Evolutionary conservation across 257 asterid genomes (phyloP).

Genomic region (Pogostemon cablin): DNA sequence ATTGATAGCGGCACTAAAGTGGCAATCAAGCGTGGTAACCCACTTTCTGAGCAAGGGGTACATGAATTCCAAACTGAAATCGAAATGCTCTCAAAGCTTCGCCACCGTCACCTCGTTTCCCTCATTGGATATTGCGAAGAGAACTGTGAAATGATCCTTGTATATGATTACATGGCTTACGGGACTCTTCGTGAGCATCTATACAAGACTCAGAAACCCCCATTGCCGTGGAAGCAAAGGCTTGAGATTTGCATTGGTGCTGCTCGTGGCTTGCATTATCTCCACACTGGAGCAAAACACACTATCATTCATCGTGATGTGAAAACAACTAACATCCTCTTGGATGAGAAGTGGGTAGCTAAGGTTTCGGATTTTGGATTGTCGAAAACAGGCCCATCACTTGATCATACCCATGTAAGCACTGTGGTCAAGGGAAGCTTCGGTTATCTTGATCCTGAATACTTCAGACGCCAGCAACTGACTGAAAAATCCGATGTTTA

Average conservation of each 20-base stretch:
- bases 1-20: conserved; percentile 85
- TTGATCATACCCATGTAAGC: conserved; percentile 89
- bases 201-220: conserved; percentile 85
- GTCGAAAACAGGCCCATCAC: conserved; percentile 85
- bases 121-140: conserved; percentile 89
- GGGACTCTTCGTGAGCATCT: conserved; percentile 92
- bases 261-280: conserved; percentile 89
- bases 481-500: conserved; percentile 86
- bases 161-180: conserved; percentile 84
- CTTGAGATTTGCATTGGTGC: conserved; percentile 90
- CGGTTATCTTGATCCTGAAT: conserved; percentile 92
- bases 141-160: conserved; percentile 89
- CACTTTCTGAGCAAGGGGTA: conserved; percentile 82
- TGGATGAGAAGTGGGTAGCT: conserved; percentile 92
- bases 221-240: conserved; percentile 90
- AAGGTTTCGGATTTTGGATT: conserved; percentile 89
- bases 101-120: conserved; percentile 88
- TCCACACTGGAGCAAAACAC: conserved; percentile 88
- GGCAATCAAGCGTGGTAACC: conserved; percentile 94
- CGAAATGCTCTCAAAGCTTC: conserved; percentile 93
- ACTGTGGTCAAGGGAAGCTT: conserved; percentile 86
- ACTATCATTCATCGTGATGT: conserved; percentile 92
- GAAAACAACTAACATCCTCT: conserved; percentile 87
- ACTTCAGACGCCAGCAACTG: conserved; percentile 83
- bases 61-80: conserved; percentile 94